A percentile compares a stretch with the other conserved stretches of the same genome.
These are phyloP conservation scores for Suhomyces choctaworum DNA, from an alignment of 1,139 yeast genomes.

Conservation along the genomic window DNA sequence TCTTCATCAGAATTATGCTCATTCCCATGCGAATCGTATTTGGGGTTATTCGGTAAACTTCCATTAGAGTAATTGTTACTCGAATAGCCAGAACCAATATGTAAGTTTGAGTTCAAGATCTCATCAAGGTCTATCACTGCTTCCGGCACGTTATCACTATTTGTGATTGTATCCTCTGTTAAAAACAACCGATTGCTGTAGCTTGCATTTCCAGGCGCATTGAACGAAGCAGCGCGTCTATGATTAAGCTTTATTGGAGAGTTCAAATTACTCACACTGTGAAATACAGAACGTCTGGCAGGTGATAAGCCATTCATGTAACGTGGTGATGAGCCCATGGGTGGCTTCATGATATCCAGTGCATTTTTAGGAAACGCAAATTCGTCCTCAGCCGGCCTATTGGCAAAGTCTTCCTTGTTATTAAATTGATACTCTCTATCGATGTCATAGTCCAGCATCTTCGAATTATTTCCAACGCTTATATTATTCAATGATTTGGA, in stretches of 20 bases:
- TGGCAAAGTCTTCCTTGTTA: constrained; percentile 39
- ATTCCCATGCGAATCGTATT: no score
- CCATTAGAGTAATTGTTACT: constrained; percentile 11
- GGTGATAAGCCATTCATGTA: constrained; percentile 14
- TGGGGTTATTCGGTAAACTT: no score
- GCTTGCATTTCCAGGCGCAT: constrained; percentile 18
- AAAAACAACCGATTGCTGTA: constrained; percentile 28
- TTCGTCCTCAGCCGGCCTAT: constrained; percentile 20
- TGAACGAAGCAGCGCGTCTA: constrained; percentile 21
- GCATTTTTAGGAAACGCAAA: constrained; percentile 36
- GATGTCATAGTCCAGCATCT: constrained; percentile 9
- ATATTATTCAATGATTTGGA: constrained; percentile 14
- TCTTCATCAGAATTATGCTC: constrained; percentile 48
- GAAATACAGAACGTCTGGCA: constrained; percentile 11
- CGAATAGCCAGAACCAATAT: constrained; percentile 26
- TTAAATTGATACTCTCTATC: constrained; percentile 32
- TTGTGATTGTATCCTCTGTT: constrained; percentile 35
- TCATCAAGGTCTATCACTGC: constrained; percentile 66
- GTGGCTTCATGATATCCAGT: constrained; percentile 18
- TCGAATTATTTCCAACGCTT: constrained; percentile 2
- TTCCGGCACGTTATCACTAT: constrained; percentile 51
- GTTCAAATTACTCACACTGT: constrained; percentile 25
- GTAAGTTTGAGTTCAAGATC: constrained; percentile 46
- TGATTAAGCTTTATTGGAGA: constrained; percentile 39
- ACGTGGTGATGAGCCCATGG: constrained; percentile 12